Evolutionary conservation across 148 eudicot species (phyloP), one percentile per base, ranked within the genome.

Genomic region (Mesembryanthemum crystallinum): DNA sequence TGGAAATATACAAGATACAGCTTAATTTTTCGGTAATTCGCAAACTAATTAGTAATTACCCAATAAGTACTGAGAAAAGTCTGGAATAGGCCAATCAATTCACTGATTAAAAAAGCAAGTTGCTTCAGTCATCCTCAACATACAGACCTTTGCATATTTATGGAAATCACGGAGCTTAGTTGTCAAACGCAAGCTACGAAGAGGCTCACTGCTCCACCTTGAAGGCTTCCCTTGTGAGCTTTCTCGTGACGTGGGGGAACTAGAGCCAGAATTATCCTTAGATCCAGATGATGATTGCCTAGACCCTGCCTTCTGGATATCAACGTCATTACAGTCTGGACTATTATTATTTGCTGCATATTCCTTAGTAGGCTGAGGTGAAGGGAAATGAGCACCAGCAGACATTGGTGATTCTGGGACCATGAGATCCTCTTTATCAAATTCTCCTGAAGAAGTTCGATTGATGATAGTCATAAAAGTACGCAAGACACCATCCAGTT

Each of bases 141-240:
- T 4, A 77, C 79, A 77, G 7, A 96, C 98, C 99, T 96, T 96
- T 1, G 99, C 99, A 85, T 79, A 91, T 83, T 87, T 92, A 79
- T 91, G 93, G 83, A 96, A 91, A 84, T 96, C 99, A 8, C 99
- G 96, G 52, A 96, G 91, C 85, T 89, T 96, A 77, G 92, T 70
- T 28, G 99, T 92, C 87, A 96, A 71, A 51, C 97, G 90, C 86
- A 91, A 82, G 85, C 88, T 86, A 74, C 87, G 91, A 37, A 86
- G 86, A 71, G 94, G 83, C 68, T 95, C 99, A 47, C 85, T 85
- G 77, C 88, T 87, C 75, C 98, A 89, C 75, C 77, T 96, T 72
- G 78, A 65, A 20, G 42, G 72, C 82, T 87, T 96, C 78, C 94
- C 98, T 59, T 81, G 89, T 75, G 85, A 88, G 79, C 85, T 78